Percentiles rank a stretch among this genome's conserved stretches.
Evolutionary conservation across 305 asterid species (phyloP).

Genomic region (Fraxinus baroniana): DNA sequence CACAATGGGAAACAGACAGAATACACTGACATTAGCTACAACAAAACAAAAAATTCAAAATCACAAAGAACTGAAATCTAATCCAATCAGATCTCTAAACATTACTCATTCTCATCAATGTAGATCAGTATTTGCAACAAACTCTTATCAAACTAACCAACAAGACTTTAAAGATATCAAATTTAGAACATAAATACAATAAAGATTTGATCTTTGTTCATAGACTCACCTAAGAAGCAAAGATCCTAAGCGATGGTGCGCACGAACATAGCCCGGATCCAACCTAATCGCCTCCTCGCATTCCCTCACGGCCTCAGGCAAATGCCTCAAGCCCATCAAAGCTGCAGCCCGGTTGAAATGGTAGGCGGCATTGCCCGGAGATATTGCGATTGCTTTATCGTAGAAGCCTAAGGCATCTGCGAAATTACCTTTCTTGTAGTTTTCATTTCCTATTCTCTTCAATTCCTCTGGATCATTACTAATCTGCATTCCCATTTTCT

Average conservation of each 20-base stretch:
- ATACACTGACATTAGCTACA: conserved; percentile 27
- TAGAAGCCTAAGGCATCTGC: conserved; percentile 62
- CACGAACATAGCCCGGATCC: conserved; percentile 76
- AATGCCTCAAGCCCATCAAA: conserved; percentile 53
- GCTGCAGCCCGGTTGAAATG: conserved; percentile 81
- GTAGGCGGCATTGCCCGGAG: conserved; percentile 66
- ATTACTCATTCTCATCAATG: conserved; percentile 20
- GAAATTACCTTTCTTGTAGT: conserved; percentile 54
- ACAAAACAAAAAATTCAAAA: conserved; percentile 35
- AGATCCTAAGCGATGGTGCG: conserved; percentile 86
- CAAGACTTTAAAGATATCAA: conserved; percentile 13
- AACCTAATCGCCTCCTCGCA: conserved; percentile 80
- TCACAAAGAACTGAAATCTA: conserved; percentile 22
- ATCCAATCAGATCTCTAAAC: conserved; percentile 34
- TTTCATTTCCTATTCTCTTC: conserved; percentile 73
- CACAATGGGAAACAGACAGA: conserved; percentile 24
- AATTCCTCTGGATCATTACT: conserved; percentile 69
- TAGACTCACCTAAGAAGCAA: conserved; percentile 76
- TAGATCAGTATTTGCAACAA: conserved; percentile 26
- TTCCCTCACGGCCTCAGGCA: conserved; percentile 65
- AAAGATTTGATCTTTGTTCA: conserved; percentile 21
- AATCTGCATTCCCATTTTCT: conserved; percentile 27
- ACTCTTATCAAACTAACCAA: conserved; percentile 6
- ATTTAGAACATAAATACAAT: conserved; percentile 5
- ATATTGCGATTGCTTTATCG: conserved; percentile 68